A percentile compares a stretch with the other conserved stretches of the same genome.
These are phyloP conservation scores for Obelidium mucronatum DNA, from an alignment of 192 early-diverging fungal genomes.

Conservation along the genomic window DNA sequence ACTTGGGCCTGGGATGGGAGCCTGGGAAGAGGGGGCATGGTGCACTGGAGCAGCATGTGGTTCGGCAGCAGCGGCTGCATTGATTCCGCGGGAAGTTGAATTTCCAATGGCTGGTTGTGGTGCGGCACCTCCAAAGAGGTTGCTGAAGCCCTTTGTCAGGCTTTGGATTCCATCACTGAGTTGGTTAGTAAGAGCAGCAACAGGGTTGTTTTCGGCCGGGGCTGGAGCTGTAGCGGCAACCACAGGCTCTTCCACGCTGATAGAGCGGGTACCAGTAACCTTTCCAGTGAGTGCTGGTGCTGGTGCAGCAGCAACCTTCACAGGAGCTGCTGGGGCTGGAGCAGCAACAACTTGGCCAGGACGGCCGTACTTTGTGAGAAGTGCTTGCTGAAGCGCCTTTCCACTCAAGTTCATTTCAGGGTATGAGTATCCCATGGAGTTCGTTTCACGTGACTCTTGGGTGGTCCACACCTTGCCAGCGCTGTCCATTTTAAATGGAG, in stretches of 20 bases:
- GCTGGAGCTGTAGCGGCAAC: background rate
- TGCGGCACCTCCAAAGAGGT: background rate
- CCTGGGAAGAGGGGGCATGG: background rate
- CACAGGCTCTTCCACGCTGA: background rate
- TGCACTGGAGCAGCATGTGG: background rate
- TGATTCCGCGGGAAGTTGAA: background rate
- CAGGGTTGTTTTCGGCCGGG: background rate
- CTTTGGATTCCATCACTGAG: background rate
- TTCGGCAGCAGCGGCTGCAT: background rate
- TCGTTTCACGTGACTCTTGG: background rate
- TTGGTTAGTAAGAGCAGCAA: background rate
- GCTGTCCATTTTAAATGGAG: background rate
- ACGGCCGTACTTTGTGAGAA: background rate
- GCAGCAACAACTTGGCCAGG: background rate
- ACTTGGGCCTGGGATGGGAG: background rate
- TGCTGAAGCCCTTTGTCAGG: background rate
- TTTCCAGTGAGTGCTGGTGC: background rate
- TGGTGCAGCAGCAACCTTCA: background rate
- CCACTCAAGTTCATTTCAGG: slow-evolving; percentile 1
- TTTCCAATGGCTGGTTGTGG: background rate
- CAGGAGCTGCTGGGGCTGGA: background rate
- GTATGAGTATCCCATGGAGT: background rate
- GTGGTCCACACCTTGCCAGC: background rate
- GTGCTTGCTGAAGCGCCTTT: background rate
- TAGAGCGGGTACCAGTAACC: background rate